phyloP scores from a whole-genome alignment of 2,329 filamentous ascomycete genomes.

The Cercospora zeina region DNA sequence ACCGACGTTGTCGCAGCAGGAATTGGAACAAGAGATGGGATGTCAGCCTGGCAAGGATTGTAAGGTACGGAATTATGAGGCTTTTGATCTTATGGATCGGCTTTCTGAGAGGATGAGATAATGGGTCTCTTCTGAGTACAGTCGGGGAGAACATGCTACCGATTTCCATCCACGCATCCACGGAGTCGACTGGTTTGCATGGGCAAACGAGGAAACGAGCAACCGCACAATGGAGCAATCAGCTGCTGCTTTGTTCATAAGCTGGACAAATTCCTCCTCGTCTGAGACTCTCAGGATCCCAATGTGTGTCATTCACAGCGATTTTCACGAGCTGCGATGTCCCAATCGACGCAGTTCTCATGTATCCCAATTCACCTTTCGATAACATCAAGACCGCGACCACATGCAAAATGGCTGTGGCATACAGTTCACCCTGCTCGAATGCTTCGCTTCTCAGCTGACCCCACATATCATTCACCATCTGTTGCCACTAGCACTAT shows the following conservation, averaged over 20 bases:
- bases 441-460: background rate
- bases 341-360: no score
- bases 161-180: background rate
- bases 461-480: background rate
- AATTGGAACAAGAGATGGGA: constrained; percentile 47
- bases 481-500: background rate
- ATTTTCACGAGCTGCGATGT: background rate
- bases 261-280: background rate
- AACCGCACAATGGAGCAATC: no score
- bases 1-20: constrained; percentile 39
- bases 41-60: constrained; percentile 46
- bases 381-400: background rate
- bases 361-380: background rate
- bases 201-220: background rate
- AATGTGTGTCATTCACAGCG: background rate
- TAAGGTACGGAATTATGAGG: constrained; percentile 47
- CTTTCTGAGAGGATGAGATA: background rate
- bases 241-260: background rate
- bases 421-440: background rate
- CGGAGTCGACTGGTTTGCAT: background rate
- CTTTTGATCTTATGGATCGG: constrained; percentile 50
- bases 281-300: background rate
- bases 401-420: background rate
- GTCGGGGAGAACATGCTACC: background rate
- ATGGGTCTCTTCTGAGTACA: background rate